These are phyloP conservation scores for Trichophyton benhamiae DNA, from an alignment of 2,329 filamentous ascomycete genomes.

Conservation along the genomic window DNA sequence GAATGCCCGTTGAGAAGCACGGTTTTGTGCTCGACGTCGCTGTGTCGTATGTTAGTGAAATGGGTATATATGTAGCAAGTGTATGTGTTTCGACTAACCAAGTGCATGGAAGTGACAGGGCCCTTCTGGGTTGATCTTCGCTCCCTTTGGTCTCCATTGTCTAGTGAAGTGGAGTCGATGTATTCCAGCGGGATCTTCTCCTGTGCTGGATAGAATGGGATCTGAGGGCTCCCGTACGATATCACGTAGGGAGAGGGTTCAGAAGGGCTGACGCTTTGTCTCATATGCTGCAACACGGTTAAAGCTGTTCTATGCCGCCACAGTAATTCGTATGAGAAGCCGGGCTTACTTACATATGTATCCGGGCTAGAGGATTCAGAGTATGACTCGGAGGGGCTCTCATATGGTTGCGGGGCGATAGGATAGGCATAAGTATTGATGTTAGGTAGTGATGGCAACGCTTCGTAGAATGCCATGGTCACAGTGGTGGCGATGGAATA, in stretches of 20 bases:
- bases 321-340: background rate
- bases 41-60: conserved; percentile 25
- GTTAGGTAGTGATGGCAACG: conserved; percentile 21
- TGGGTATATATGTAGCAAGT: conserved; percentile 7
- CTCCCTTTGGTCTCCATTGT: conserved; percentile 16
- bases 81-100: conserved; percentile 14
- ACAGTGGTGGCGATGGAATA: background rate
- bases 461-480: background rate
- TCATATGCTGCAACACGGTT: conserved; percentile 12
- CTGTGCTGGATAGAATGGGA: conserved; percentile 12
- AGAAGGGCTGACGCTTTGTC: conserved; percentile 13
- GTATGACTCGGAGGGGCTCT: background rate
- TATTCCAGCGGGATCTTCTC: conserved; percentile 19
- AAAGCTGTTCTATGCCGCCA: background rate
- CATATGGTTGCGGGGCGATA: background rate
- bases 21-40: conserved; percentile 88
- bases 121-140: conserved; percentile 16
- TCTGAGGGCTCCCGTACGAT: conserved; percentile 14
- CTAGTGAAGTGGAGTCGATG: conserved; percentile 16
- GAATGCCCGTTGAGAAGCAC: conserved; percentile 76
- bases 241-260: conserved; percentile 15
- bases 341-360: background rate
- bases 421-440: background rate
- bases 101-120: conserved; percentile 20
- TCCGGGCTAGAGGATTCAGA: conserved; percentile 1